Conservation (phyloP, 257 asterid genomes). For the Mitragyna speciosa region DNA sequence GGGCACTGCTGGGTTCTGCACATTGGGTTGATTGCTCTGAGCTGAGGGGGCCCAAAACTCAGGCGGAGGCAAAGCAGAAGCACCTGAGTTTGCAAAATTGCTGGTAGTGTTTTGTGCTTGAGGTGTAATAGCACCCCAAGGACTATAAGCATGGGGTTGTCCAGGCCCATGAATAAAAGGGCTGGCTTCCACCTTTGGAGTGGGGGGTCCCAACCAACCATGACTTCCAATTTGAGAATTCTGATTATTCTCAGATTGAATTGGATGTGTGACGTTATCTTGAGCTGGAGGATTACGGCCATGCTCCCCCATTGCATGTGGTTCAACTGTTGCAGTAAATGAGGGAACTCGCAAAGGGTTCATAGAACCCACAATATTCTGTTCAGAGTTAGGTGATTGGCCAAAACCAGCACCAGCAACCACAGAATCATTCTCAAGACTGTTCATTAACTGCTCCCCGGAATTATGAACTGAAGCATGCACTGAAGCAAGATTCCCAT, state of each 20-base stretch:
- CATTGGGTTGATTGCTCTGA: slow-evolving; percentile 57
- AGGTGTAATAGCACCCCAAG: slow-evolving; percentile 46
- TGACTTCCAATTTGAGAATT: slow-evolving; percentile 45
- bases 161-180: slow-evolving; percentile 35
- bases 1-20: slow-evolving; percentile 47
- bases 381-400: slow-evolving; percentile 51
- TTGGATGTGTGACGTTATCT: slow-evolving; percentile 29
- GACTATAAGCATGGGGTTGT: slow-evolving; percentile 48
- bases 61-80: slow-evolving; percentile 46
- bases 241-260: slow-evolving; percentile 44
- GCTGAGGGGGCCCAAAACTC: slow-evolving; percentile 58
- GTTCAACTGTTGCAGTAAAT: slow-evolving; percentile 39
- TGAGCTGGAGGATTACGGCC: slow-evolving; percentile 29
- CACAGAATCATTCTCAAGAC: slow-evolving; percentile 17
- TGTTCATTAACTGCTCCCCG: slow-evolving; percentile 31
- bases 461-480: slow-evolving; percentile 46
- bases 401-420: slow-evolving; percentile 41
- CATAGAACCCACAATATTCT: slow-evolving; percentile 31
- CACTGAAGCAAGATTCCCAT: slow-evolving; percentile 36
- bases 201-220: slow-evolving; percentile 35
- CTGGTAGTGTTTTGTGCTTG: slow-evolving; percentile 51
- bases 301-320: slow-evolving; percentile 40
- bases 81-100: slow-evolving; percentile 47
- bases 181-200: slow-evolving; percentile 34
- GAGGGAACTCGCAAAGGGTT: slow-evolving; percentile 34